Base-by-base conservation (phyloP, 106 monocot species). In the Allium fistulosum region DNA sequence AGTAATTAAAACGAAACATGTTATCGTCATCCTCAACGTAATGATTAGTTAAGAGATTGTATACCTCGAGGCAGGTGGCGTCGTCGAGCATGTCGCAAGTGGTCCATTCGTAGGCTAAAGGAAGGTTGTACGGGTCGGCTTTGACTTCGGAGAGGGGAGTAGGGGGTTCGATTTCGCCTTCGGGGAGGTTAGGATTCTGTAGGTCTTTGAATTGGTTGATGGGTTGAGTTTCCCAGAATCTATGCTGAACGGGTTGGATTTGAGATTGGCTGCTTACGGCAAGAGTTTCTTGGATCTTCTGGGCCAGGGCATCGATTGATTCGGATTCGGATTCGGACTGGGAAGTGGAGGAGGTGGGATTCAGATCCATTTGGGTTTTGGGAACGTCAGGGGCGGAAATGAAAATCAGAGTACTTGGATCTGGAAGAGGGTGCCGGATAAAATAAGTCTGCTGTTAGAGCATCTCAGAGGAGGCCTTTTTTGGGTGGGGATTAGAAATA, bases 21-120 rank as follows among this genome's bases (percentile, higher is more conserved):
- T 79, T 93, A 83, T 93, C 92, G 74, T 93, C 92, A 61, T 93
- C 92, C 66, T 93, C 88, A 27, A 93, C 92, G 74, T 93, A 93
- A 76, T 93, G 88, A 71, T 68, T 61, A 45, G 83, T 77, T 70
- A 93, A 82, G 56, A 93, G 85, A 62, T 55, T 58, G 77, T 88
- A 93, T 9, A 93, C 79, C 83, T 93, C 92, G 46, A 75, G 61
- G 80, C 75, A 73, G 62, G 75, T 77, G 59, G 28, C 51, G 12
- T 71, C 81, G 72, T 93, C 85, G 45, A 78, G 71, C 63, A 93
- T 77, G 76, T 93, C 88, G 79, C 88, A 88, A 53, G 83, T 88
- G 10, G 83, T 69, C 92, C 92, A 93, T 69, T 93, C 88, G 79
- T 83, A 93, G 28, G 68, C 49, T 17, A 85, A 62, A 11, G 92